These are phyloP conservation scores for Aphanomyces cochlioides DNA, from an alignment of 352 stramenopile species.

Conservation along the genomic window DNA sequence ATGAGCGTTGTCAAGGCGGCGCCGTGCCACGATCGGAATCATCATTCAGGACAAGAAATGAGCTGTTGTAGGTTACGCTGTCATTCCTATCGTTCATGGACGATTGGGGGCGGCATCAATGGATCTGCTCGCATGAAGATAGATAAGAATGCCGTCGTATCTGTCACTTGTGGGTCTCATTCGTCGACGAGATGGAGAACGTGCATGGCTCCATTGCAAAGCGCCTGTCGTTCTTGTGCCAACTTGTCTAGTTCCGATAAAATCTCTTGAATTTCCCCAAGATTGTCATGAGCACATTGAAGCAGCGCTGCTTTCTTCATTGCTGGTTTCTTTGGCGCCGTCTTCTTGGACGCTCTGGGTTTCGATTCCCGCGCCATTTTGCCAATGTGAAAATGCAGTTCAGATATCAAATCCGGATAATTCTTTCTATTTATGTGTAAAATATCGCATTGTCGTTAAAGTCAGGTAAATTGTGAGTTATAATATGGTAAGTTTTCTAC, in stretches of 20 bases:
- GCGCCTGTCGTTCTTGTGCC: not conserved
- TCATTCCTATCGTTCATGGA: too few species aligned
- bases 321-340: not conserved
- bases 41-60: too few species aligned
- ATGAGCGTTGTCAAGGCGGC: too few species aligned
- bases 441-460: too few species aligned
- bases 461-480: too few species aligned
- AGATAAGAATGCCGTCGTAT: too few species aligned
- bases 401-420: not conserved
- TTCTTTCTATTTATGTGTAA: too few species aligned
- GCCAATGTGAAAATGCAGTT: not conserved
- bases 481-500: too few species aligned
- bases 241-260: slow-evolving; percentile 10
- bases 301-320: slow-evolving; percentile 8
- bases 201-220: not conserved
- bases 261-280: slow-evolving; percentile 15
- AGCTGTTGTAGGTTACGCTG: too few species aligned
- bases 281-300: slow-evolving; percentile 18
- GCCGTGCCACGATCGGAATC: too few species aligned
- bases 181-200: slow-evolving; percentile 5
- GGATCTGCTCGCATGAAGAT: too few species aligned
- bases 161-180: not conserved
- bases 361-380: not conserved
- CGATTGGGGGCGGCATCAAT: too few species aligned
- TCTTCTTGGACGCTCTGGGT: not conserved